phyloP scores from a whole-genome alignment of 2,329 filamentous ascomycete genomes.

The Trichocomaceae sp. region DNA sequence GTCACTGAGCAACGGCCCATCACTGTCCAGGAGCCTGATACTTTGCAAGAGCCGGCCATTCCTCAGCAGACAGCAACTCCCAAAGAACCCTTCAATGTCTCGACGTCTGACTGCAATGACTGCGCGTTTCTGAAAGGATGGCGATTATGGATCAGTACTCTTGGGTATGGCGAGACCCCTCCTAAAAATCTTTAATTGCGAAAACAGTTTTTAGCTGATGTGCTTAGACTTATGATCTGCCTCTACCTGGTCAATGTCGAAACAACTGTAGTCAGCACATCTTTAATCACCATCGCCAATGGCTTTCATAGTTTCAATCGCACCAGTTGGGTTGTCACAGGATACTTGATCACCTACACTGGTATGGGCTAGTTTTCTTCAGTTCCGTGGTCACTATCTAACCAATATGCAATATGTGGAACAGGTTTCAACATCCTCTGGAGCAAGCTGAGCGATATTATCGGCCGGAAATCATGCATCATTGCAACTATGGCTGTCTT shows the following conservation, averaged over 20 bases:
- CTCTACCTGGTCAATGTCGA: slow-evolving; percentile 28
- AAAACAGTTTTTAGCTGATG: not conserved
- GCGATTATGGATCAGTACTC: not conserved
- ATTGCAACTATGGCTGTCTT: slow-evolving; percentile 24
- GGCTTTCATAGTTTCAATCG: slow-evolving; percentile 27
- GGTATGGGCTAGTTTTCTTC: slow-evolving; percentile 17
- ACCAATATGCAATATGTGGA: not conserved
- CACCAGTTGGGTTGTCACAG: slow-evolving; percentile 32
- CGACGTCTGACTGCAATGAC: not conserved
- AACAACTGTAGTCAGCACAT: slow-evolving; percentile 31
- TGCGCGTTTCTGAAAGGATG: not conserved
- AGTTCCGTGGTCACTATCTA: not conserved
- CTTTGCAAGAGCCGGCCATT: not conserved
- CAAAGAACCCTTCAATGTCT: not conserved
- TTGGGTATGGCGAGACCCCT: not conserved
- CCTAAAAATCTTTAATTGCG: not conserved
- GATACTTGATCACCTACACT: slow-evolving; percentile 30
- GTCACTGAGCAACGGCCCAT: not conserved
- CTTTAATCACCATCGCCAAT: slow-evolving; percentile 29
- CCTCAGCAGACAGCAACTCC: not conserved
- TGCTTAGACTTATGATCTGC: not conserved
- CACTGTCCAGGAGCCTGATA: not conserved
- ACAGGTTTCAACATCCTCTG: slow-evolving; percentile 27
- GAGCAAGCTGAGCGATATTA: slow-evolving; percentile 28
- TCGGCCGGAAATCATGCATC: slow-evolving; percentile 23